These are phyloP conservation scores for Setaria viridis DNA, from an alignment of 202 grass and related monocot genomes.

Conservation along the genomic window DNA sequence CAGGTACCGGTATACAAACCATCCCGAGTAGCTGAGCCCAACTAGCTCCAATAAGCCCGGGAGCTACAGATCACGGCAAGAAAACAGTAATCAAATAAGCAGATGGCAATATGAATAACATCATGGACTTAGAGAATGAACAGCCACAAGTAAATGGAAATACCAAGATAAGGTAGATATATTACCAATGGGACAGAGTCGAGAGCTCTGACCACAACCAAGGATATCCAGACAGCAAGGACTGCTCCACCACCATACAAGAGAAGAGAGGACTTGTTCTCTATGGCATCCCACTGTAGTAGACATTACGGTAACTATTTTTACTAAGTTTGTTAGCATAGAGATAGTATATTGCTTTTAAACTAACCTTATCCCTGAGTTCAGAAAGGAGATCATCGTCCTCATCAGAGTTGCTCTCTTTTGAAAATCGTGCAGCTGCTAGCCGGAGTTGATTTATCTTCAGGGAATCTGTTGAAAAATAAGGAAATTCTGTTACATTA, in stretches of 20 bases:
- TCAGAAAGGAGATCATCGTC: conserved; percentile 48
- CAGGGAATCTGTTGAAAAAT: conserved; percentile 46
- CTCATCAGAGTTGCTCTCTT: conserved; percentile 56
- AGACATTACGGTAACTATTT: conserved; percentile 15
- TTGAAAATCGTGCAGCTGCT: conserved; percentile 56
- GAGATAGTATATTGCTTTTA: neutral
- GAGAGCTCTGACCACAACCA: conserved; percentile 58
- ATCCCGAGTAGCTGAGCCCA: conserved; percentile 65
- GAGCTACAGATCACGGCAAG: conserved; percentile 50
- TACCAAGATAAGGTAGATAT: neutral
- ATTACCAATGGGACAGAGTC: conserved; percentile 79
- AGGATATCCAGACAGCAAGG: conserved; percentile 68
- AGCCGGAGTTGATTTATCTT: conserved; percentile 51
- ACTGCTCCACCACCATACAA: conserved; percentile 66
- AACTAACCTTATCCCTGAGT: conserved; percentile 61
- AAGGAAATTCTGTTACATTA: conserved; percentile 23
- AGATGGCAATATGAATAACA: neutral
- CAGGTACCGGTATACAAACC: conserved; percentile 78
- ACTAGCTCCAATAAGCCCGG: conserved; percentile 76
- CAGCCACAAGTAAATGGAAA: conserved; percentile 20
- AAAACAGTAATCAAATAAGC: conserved; percentile 24
- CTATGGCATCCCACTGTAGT: conserved; percentile 71
- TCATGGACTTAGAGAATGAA: neutral
- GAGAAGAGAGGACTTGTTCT: conserved; percentile 65
- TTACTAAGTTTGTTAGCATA: conserved; percentile 20